phyloP scores from a whole-genome alignment of 331 rosid genomes.

The Rosa hybrid region DNA sequence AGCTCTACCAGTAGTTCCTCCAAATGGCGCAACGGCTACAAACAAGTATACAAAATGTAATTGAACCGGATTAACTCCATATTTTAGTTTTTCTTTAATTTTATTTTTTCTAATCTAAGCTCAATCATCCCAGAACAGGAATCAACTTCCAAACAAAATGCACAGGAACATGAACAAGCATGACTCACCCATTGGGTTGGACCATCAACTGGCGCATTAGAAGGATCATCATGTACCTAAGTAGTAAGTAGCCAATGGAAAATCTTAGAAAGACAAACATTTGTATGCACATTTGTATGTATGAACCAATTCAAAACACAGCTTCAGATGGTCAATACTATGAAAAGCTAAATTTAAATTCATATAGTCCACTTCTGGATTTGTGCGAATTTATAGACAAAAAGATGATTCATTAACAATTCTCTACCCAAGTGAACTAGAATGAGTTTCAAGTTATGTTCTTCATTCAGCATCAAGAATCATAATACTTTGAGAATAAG shows the following conservation, averaged over 20 bases:
- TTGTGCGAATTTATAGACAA: background rate
- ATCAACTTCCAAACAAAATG: constrained; percentile 2
- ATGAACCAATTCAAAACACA: background rate
- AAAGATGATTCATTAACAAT: background rate
- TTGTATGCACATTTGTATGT: background rate
- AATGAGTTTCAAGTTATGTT: background rate
- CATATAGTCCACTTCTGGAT: background rate
- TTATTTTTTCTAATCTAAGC: background rate
- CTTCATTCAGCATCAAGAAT: background rate
- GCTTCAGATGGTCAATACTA: background rate
- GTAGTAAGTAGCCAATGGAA: constrained; percentile 34
- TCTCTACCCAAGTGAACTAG: background rate
- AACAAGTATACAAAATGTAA: background rate
- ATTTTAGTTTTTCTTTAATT: background rate
- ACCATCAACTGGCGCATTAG: constrained; percentile 96
- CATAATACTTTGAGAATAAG: background rate
- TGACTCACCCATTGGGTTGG: constrained; percentile 94
- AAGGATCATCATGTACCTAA: constrained; percentile 95
- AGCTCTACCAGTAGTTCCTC: constrained; percentile 93
- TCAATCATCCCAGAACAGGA: constrained; percentile 1
- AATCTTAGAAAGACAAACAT: constrained; percentile 14
- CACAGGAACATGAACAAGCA: background rate
- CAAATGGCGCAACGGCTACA: constrained; percentile 85
- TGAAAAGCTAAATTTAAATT: background rate
- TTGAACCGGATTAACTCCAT: background rate